Evolutionary conservation across 345 rosid species (phyloP), one percentile per base, ranked within the genome.

Genomic region (Durio zibethinus): DNA sequence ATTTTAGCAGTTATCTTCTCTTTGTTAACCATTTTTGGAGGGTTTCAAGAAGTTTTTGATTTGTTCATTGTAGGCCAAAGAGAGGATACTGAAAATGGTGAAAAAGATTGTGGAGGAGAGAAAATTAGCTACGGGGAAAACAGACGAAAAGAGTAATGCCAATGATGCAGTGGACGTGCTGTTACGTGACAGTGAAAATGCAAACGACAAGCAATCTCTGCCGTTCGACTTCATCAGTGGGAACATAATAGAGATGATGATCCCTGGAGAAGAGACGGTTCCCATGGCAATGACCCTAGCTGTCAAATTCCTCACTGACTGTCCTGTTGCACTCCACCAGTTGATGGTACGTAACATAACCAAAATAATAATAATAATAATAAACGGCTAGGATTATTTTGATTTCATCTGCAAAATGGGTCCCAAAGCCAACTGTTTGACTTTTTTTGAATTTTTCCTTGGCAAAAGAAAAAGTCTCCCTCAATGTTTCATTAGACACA

Each of bases 261-360:
- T 96, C 80, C 99, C 99, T 0, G 99, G 99, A 54, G 97, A 92
- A 78, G 99, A 96, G 80, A 93, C 97, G 3, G 87, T 93, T 68
- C 98, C 98, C 18, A 91, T 78, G 81, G 94, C 98, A 77, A 90
- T 96, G 90, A 92, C 98, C 2, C 79, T 92, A 1, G 99, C 97
- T 33, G 91, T 96, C 76, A 93, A 93, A 81, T 93, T 89, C 85
- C 81, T 96, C 73, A 83, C 87, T 76, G 93, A 91, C 85, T 80
- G 69, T 54, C 92, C 97, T 59, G 86, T 83, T 57, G 97, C 93
- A 14, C 79, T 92, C 69, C 80, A 86, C 52, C 91, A 82, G 60
- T 79, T 93, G 36, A 82, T 63, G 97, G 99, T 96, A 86, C 76
- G 84, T 76, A 10, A 6, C 54, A 16, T 8, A 21, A 16, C 1